Percentiles rank a stretch among this genome's conserved stretches.
These are phyloP conservation scores for Termitomyces sp. DNA, from an alignment of 768 basidiomycete genomes.

Conservation along the genomic window DNA sequence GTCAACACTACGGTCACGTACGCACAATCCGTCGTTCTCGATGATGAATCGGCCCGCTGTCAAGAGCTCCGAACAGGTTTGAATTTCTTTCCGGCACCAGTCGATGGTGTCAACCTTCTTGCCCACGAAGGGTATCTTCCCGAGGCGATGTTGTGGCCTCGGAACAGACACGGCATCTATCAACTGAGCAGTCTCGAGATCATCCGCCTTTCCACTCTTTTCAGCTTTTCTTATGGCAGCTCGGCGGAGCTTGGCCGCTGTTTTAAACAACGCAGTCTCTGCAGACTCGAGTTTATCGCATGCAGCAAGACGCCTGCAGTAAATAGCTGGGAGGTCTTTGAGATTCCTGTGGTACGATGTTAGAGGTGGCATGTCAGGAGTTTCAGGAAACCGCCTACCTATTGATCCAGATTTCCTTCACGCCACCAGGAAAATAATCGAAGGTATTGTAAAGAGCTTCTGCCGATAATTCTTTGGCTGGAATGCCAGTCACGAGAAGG, in stretches of 20 bases:
- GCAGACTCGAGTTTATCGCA: conserved; percentile 81
- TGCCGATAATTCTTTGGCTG: conserved; percentile 69
- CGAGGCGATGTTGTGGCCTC: conserved; percentile 75
- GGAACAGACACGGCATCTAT: conserved; percentile 45
- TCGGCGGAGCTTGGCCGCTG: conserved; percentile 63
- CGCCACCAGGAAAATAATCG: conserved; percentile 81
- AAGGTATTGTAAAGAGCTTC: conserved; percentile 63
- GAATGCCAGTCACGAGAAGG: conserved; percentile 87
- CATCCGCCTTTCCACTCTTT: conserved; percentile 23
- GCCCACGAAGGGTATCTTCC: conserved; percentile 60
- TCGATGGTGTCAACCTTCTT: conserved; percentile 92
- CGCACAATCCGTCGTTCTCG: conserved; percentile 22
- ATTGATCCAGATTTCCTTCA: conserved; percentile 90
- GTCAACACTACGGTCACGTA: conserved; percentile 12
- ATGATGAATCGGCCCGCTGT: conserved; percentile 42
- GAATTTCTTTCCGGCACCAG: conserved; percentile 84
- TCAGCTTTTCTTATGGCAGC: conserved; percentile 46
- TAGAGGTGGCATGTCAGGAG: neutral
- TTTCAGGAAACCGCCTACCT: conserved; percentile 39
- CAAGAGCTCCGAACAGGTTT: conserved; percentile 44
- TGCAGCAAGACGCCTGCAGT: conserved; percentile 69
- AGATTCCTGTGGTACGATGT: conserved; percentile 50
- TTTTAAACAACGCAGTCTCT: conserved; percentile 72
- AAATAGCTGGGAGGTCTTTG: conserved; percentile 80
- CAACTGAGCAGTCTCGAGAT: conserved; percentile 18